These are phyloP conservation scores for Lenwebbia sp. DNA, from an alignment of 345 rosid genomes.

Conservation along the genomic window DNA sequence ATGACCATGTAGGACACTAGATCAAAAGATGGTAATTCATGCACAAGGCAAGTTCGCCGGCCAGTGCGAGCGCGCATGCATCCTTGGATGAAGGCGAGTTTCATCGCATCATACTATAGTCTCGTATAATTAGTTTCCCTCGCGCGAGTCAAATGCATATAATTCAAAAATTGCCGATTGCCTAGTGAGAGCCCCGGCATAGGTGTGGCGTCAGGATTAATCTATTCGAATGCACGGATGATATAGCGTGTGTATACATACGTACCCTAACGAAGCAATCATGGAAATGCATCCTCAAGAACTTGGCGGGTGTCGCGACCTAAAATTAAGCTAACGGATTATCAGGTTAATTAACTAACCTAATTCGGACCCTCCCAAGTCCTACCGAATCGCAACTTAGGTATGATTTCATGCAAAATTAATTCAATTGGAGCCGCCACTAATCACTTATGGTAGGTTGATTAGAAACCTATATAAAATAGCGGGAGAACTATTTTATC, in stretches of 20 bases:
- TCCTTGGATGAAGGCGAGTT: not conserved
- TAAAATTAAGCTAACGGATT: too few relatives aligned
- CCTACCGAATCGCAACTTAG: too few relatives aligned
- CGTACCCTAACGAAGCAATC: slow-evolving; percentile 43
- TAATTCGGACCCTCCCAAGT: too few relatives aligned
- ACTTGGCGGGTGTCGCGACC: too few relatives aligned
- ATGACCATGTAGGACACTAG: not conserved
- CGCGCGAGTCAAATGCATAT: not conserved
- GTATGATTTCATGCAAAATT: too few relatives aligned
- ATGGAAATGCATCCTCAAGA: slow-evolving; percentile 42
- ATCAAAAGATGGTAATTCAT: not conserved
- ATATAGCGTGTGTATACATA: not conserved
- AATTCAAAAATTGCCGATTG: not conserved
- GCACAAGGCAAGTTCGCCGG: not conserved
- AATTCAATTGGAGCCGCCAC: too few relatives aligned
- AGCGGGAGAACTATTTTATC: too few relatives aligned
- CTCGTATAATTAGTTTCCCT: not conserved
- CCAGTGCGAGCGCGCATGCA: not conserved
- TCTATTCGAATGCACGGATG: not conserved
- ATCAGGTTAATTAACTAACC: too few relatives aligned
- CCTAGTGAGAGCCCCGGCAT: not conserved
- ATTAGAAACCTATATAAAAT: too few relatives aligned
- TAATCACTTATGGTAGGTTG: too few relatives aligned
- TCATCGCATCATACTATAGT: not conserved
- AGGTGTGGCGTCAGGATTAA: not conserved